These are phyloP conservation scores for Bolboschoenoplectus hybrid DNA, from an alignment of 202 grass and related monocot genomes.

Conservation along the genomic window DNA sequence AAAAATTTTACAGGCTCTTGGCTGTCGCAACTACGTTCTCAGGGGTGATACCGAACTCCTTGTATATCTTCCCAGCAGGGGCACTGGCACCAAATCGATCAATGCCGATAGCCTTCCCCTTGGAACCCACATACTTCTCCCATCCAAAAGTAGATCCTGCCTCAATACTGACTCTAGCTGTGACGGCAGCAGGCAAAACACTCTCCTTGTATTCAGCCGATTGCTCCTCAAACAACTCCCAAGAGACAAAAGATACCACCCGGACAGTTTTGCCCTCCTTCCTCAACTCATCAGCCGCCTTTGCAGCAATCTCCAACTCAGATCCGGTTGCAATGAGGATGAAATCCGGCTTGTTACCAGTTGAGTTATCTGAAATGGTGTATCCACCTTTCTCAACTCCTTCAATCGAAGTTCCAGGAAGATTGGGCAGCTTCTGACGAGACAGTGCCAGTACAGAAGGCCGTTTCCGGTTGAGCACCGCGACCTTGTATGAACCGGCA, in stretches of 20 bases:
- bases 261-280: conserved; percentile 88
- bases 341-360: conserved; percentile 73
- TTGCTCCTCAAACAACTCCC: conserved; percentile 86
- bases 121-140: conserved; percentile 63
- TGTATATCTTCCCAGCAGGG: conserved; percentile 76
- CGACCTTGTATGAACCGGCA: conserved; percentile 77
- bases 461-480: conserved; percentile 75
- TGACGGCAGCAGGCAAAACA: conserved; percentile 65
- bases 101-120: conserved; percentile 84
- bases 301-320: conserved; percentile 74
- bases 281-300: conserved; percentile 69
- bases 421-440: conserved; percentile 77
- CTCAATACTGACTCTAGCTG: conserved; percentile 73
- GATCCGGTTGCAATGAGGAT: conserved; percentile 72
- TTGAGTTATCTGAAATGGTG: conserved; percentile 74
- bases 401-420: conserved; percentile 74
- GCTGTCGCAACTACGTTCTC: conserved; percentile 65
- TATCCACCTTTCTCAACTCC: conserved; percentile 88
- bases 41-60: conserved; percentile 69
- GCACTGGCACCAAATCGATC: conserved; percentile 89
- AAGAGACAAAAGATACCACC: conserved; percentile 73
- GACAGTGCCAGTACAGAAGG: conserved; percentile 84
- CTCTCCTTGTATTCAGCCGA: conserved; percentile 83
- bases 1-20: conserved; percentile 74
- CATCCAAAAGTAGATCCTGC: conserved; percentile 74